A percentile compares a stretch with the other conserved stretches of the same genome.
Evolutionary conservation across 2,329 filamentous ascomycete genomes (phyloP).

Genomic region (Volutella citrinella): DNA sequence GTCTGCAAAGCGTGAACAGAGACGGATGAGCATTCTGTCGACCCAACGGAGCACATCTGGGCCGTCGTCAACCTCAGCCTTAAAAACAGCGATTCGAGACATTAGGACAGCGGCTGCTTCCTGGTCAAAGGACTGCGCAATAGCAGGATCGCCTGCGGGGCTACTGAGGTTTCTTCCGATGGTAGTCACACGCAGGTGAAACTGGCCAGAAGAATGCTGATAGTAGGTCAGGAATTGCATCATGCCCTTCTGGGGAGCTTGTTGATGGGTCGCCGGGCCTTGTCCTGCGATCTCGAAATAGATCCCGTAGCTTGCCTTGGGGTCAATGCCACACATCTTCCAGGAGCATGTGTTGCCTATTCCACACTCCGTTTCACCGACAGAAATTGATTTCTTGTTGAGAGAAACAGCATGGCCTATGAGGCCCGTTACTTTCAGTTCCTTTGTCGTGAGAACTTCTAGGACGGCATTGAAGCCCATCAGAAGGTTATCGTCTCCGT

Average conservation of each 20-base stretch:
- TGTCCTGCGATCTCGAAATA: constrained; percentile 98
- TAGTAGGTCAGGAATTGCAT: constrained; percentile 99
- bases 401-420: constrained; percentile 95
- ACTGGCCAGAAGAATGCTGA: constrained; percentile 94
- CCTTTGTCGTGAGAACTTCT: constrained; percentile 95
- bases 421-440: constrained; percentile 94
- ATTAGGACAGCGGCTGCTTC: constrained; percentile 96
- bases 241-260: constrained; percentile 86
- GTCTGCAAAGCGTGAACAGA: constrained; percentile 95
- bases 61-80: constrained; percentile 96
- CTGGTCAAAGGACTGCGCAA: constrained; percentile 97
- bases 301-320: constrained; percentile 86
- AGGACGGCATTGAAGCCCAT: constrained; percentile 99
- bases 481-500: constrained; percentile 86
- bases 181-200: constrained; percentile 92
- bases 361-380: constrained; percentile 96
- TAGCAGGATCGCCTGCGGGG: constrained; percentile 87
- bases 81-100: constrained; percentile 99
- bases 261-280: constrained; percentile 81
- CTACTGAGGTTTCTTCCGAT: constrained; percentile 88
- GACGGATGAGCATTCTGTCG: constrained; percentile 93
- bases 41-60: constrained; percentile 99
- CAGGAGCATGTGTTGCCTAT: constrained; percentile 98
- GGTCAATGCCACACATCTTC: constrained; percentile 99
- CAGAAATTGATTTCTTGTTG: constrained; percentile 96